Conservation (phyloP, 2,329 filamentous ascomycete genomes). For the Ophiostoma sp. region DNA sequence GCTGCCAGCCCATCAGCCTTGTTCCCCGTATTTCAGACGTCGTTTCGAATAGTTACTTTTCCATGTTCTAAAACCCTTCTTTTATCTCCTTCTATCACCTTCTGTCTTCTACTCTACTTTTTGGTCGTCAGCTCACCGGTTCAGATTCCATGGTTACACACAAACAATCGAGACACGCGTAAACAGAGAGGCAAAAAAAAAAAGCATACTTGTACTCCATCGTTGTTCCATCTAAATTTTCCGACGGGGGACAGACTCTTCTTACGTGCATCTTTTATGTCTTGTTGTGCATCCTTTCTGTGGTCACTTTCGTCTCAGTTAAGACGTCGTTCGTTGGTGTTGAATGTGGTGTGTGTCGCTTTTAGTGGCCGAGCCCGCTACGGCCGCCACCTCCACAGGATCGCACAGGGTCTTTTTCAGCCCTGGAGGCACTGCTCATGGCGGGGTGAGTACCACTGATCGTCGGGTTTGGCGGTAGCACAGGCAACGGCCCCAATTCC, state of each 20-base stretch:
- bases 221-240: background rate
- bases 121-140: background rate
- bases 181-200: background rate
- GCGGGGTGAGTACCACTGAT: background rate
- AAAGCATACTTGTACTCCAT: background rate
- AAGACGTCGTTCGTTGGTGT: too few species aligned
- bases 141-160: background rate
- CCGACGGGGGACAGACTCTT: background rate
- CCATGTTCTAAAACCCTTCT: background rate
- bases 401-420: background rate
- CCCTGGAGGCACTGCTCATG: background rate
- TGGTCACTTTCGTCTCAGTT: background rate
- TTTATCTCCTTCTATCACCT: background rate
- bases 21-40: background rate
- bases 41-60: background rate
- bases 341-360: too few species aligned
- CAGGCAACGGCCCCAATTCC: conserved; percentile 14
- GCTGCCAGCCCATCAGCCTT: background rate
- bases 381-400: background rate
- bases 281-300: background rate
- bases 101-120: background rate
- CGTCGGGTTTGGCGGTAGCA: background rate
- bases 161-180: background rate
- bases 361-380: background rate
- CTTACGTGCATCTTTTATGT: too few species aligned